Evolutionary conservation across 768 basidiomycete genomes (phyloP), one percentile per base, ranked within the genome.

Genomic region (Suillus sp.): DNA sequence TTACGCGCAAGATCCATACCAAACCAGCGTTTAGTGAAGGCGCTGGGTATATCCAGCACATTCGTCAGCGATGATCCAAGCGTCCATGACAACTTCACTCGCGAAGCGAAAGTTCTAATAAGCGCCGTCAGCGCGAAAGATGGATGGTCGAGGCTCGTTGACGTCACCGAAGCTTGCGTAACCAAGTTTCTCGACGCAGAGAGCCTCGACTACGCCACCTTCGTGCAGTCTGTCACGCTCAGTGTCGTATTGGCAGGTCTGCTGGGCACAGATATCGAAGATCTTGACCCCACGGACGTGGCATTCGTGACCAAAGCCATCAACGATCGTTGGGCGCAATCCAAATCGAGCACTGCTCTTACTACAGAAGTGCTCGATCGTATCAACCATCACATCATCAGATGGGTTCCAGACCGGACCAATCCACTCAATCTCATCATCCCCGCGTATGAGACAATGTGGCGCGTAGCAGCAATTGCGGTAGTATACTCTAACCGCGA

Each of bases 381-480:
- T 1, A 72, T 85, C 13, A 80, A 79, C 50, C 3, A 64, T 4
- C 74, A 73, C 53, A 73, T 86, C n/a, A 72, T 74, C 2, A 69
- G 66, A 2, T 78, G 85, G 42, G 60, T 85, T n/a, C 77, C 79
- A 57, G 37, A 40, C 61, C 57, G 64, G 3, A 69, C 71, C 0
- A 57, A 51, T 6, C 84, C 84, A 0, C 71, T 85, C 1, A 79
- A 86, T 59, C 78, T 80, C 51, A 75, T 86, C 59, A 78, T 86
- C 42, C 85, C 85, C 0, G 70, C 83, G 0, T 86, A 82, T 78
- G 85, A 86, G 67, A 85, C 84, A 0, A 71, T 85, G 45, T 86
- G 85, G 85, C 78, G 84, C 13, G 80, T 86, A 20, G 80, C 84
- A 54, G 84, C 84, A 0, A 66, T 82, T 4, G 80, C 80, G 0